Evolutionary conservation across 805 yeast genomes (phyloP).

Genomic region (Vanderwaltozyma tropicalis): DNA sequence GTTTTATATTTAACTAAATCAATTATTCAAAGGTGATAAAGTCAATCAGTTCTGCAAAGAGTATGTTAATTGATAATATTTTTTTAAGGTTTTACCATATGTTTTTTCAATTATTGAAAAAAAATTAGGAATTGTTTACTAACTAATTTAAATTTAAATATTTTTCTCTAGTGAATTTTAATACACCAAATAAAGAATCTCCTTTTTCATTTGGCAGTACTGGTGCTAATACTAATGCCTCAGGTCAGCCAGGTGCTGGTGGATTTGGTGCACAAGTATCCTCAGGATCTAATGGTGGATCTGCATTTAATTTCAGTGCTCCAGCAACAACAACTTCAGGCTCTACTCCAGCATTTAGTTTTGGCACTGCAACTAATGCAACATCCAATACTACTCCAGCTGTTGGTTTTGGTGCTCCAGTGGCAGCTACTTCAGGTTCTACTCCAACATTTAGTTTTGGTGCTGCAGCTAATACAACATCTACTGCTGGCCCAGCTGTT

Average conservation of each 20-base stretch:
- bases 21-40: too few species aligned
- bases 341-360: constrained; percentile 9
- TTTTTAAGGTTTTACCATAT: neutral
- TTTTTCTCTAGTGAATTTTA: constrained; percentile 13
- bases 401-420: neutral
- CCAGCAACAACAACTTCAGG: neutral
- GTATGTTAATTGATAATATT: too few species aligned
- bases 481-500: neutral
- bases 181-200: constrained; percentile 18
- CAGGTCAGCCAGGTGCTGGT: neutral
- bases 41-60: too few species aligned
- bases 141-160: neutral
- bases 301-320: constrained; percentile 12
- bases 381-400: neutral
- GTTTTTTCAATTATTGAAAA: neutral
- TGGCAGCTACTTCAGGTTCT: neutral
- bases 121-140: neutral
- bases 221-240: neutral
- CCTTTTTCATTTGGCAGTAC: neutral
- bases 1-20: too few species aligned
- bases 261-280: too few species aligned
- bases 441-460: constrained; percentile 15
- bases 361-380: constrained; percentile 8
- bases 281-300: constrained; percentile 2
- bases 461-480: neutral